Conservation (phyloP, 495 filamentous ascomycete genomes). For the Halenospora varia region DNA sequence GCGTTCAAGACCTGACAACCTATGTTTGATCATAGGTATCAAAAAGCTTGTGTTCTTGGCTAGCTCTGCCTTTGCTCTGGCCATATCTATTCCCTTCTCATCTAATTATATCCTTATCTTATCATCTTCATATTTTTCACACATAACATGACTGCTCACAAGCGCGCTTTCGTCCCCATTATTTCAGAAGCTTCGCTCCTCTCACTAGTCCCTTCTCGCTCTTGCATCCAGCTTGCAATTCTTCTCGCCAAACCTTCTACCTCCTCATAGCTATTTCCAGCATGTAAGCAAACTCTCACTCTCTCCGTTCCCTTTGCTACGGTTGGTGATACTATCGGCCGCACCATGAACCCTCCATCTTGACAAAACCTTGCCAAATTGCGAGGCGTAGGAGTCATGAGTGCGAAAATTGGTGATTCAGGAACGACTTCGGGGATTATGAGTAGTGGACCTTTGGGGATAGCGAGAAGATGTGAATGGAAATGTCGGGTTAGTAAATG, state of each 20-base stretch:
- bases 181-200: not conserved
- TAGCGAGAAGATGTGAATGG: slow-evolving; percentile 4
- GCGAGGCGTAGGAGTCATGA: slow-evolving; percentile 41
- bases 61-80: not conserved
- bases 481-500: slow-evolving; percentile 26
- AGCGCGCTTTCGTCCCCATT: not conserved
- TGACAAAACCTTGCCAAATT: slow-evolving; percentile 49
- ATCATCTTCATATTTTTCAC: not conserved
- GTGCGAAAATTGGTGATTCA: slow-evolving; percentile 36
- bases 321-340: slow-evolving; percentile 52
- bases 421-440: slow-evolving; percentile 23
- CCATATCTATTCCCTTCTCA: not conserved
- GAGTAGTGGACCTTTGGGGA: slow-evolving; percentile 9
- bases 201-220: not conserved
- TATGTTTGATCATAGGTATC: too few species aligned
- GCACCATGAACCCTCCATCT: slow-evolving; percentile 43
- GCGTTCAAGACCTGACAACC: too few species aligned
- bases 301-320: slow-evolving; percentile 47
- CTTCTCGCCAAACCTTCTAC: slow-evolving; percentile 35
- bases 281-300: slow-evolving; percentile 52
- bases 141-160: not conserved
- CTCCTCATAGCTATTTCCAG: slow-evolving; percentile 43
- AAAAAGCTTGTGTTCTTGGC: too few species aligned
- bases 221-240: slow-evolving; percentile 39
- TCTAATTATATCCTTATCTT: not conserved